Conservation (phyloP, 495 filamentous ascomycete genomes). For the Darksidea phi region DNA sequence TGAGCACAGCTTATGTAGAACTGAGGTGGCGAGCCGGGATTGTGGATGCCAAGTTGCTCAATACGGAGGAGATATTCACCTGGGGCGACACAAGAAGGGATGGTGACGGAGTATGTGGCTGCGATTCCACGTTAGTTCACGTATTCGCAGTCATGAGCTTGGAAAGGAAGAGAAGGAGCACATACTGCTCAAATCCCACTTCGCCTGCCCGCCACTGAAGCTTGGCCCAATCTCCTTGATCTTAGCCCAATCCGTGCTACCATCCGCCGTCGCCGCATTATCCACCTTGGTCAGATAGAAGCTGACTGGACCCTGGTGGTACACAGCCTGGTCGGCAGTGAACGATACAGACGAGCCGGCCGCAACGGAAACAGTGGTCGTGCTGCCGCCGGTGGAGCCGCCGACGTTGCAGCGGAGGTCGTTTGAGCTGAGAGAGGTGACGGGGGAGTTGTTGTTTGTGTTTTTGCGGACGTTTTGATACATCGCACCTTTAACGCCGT, state of each 20-base stretch:
- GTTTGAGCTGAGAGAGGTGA: conserved; percentile 39
- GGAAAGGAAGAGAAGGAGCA: background rate
- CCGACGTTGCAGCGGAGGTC: conserved; percentile 62
- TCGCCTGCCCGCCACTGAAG: conserved; percentile 22
- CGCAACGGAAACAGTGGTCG: conserved; percentile 49
- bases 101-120: conserved; percentile 43
- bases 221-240: conserved; percentile 40
- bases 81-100: conserved; percentile 29
- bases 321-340: conserved; percentile 52
- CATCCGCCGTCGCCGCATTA: conserved; percentile 30
- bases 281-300: conserved; percentile 46
- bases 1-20: conserved; percentile 51
- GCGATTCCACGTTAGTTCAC: background rate
- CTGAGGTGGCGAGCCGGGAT: conserved; percentile 49
- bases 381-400: conserved; percentile 47
- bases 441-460: conserved; percentile 59
- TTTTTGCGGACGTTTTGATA: conserved; percentile 57
- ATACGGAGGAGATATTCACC: conserved; percentile 37
- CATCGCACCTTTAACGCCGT: conserved; percentile 46
- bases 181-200: conserved; percentile 28
- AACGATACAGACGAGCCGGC: conserved; percentile 56
- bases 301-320: conserved; percentile 59
- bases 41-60: conserved; percentile 50
- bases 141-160: background rate
- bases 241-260: conserved; percentile 35